Evolutionary conservation across 495 filamentous ascomycete genomes (phyloP).

Genomic region (Endocarpon pusillum): DNA sequence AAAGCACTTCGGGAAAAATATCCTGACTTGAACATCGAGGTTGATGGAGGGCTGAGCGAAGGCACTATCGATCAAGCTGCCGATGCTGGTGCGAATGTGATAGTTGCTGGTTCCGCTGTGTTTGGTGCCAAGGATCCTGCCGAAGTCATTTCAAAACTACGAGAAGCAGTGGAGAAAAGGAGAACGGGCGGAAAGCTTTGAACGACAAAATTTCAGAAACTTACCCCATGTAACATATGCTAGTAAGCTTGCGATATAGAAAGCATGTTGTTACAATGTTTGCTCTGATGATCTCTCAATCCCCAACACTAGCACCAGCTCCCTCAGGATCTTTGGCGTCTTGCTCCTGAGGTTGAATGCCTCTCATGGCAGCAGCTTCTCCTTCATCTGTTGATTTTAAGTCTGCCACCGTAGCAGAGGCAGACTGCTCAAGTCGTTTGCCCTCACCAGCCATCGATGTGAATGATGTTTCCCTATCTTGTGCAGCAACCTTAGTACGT

Average conservation of each 20-base stretch:
- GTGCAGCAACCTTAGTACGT: conserved; percentile 5
- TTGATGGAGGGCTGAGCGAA: conserved; percentile 78
- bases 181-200: too few species aligned
- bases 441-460: conserved; percentile 7
- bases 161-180: conserved; percentile 58
- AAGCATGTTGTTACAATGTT: not conserved
- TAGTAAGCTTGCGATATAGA: not conserved
- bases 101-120: conserved; percentile 92
- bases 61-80: conserved; percentile 88
- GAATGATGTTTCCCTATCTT: conserved; percentile 6
- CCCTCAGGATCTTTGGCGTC: conserved; percentile 14
- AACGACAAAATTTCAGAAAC: not conserved
- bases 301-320: conserved; percentile 14
- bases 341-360: conserved; percentile 12
- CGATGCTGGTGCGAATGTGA: conserved; percentile 92
- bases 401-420: too few species aligned
- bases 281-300: conserved; percentile 11
- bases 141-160: conserved; percentile 65
- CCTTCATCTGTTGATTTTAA: conserved; percentile 2
- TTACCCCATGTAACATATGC: conserved; percentile 1
- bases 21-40: conserved; percentile 87
- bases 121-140: conserved; percentile 81
- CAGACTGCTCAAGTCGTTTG: conserved; percentile 5
- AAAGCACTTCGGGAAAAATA: conserved; percentile 64
- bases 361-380: too few species aligned